phyloP scores from a whole-genome alignment of 768 basidiomycete genomes.

The Hysterangium stoloniferum region DNA sequence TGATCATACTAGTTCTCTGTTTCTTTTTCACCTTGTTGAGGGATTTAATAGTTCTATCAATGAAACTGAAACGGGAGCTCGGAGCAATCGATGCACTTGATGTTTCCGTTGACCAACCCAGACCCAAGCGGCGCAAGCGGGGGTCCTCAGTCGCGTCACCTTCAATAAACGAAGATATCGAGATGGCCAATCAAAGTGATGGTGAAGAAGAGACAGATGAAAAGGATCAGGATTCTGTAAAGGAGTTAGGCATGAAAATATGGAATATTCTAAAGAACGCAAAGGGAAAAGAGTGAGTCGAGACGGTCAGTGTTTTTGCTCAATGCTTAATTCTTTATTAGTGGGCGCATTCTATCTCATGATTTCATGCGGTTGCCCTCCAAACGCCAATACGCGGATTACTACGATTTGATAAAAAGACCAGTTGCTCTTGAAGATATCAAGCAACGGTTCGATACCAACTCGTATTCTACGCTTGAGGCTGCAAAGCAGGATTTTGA shows the following conservation, averaged over 20 bases:
- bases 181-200: conserved; percentile 8
- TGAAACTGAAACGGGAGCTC: conserved; percentile 11
- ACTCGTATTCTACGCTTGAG: conserved; percentile 53
- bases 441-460: conserved; percentile 63
- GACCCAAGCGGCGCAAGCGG: conserved; percentile 11
- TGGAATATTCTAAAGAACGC: conserved; percentile 79
- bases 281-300: conserved; percentile 79
- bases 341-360: conserved; percentile 53
- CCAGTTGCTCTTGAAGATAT: conserved; percentile 89
- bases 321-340: conserved; percentile 24
- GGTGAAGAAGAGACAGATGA: background rate
- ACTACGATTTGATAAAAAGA: conserved; percentile 69
- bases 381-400: conserved; percentile 75
- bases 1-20: no score
- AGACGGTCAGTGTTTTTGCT: background rate
- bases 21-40: no score
- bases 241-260: conserved; percentile 60
- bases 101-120: conserved; percentile 2
- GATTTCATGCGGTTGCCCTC: conserved; percentile 66
- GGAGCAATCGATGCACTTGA: conserved; percentile 7
- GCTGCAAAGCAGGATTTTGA: conserved; percentile 68
- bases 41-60: background rate
- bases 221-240: conserved; percentile 19
- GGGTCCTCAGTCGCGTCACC: conserved; percentile 9
- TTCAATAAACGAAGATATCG: conserved; percentile 11